Base-by-base conservation (phyloP, 805 yeast genomes). In the Yamadazyma phyllophila region DNA sequence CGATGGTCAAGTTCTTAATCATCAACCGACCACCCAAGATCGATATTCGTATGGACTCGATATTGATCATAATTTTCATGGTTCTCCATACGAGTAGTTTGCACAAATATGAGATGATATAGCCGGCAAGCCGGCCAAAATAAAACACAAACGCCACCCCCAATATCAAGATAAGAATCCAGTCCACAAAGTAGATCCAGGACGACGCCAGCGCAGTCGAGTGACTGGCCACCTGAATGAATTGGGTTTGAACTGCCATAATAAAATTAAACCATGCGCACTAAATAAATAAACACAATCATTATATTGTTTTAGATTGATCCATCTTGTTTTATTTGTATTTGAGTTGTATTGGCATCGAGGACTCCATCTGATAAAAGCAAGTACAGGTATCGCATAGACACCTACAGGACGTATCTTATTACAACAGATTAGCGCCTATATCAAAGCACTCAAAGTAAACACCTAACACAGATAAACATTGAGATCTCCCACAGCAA, bases 11-110 rank as follows among this genome's bases (percentile, higher is more conserved):
- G 61, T 90, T 88, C 53, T 84, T 85, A 58, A 90, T 81, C 58
- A 87, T 80, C 7, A 92, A 45, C 26, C 96, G 75, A 1, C 98
- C 98, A 3, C 90, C 96, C 1, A 94, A 67, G 7, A 87, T 74
- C 0, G 96, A 85, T 3, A 94, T 53, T 58, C 89, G 82, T 26
- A 92, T 55, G 0, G 96, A 78, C 53, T 89, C 91, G 1, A 91
- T 64, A 44, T 80, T 80, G 3, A 92, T 57, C 50, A 80, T 78
- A 4, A 85, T 69, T 36, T 75, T 74, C 53, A 66, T 66, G n/a
- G 68, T 65, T 43, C 78, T 77, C 95, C 96, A 89, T 3, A 90
- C 58, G 4, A 78, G 44, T 52, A 81, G 60, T 36, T 80, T 75
- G 8, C 85, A 53, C 0, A 76, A 20, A 8, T 66, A 62, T 5